These are phyloP conservation scores for Coemansia sp. DNA, from an alignment of 192 early-diverging fungal species.

Conservation along the genomic window DNA sequence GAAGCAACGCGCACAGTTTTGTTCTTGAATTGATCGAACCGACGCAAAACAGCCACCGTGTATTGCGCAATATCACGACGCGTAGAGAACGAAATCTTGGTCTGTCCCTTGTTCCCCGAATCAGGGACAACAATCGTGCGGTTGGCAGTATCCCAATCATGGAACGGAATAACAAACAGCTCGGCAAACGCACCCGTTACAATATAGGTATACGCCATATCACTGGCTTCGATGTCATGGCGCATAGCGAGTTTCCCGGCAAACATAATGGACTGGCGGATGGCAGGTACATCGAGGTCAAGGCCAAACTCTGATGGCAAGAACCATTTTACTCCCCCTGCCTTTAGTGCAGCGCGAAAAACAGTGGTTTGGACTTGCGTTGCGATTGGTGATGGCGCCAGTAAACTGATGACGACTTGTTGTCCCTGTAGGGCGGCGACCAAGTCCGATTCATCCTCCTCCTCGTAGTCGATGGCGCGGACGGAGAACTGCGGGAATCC, in stretches of 20 bases:
- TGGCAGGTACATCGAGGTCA: neutral
- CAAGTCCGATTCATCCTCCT: neutral
- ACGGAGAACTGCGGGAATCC: neutral
- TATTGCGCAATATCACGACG: slow-evolving; percentile 1
- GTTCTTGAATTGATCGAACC: neutral
- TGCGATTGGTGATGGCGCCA: neutral
- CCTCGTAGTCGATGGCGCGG: neutral
- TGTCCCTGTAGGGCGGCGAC: neutral
- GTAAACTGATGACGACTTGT: neutral
- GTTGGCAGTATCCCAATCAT: neutral
- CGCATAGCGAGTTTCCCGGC: neutral
- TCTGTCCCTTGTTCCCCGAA: neutral
- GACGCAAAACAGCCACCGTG: neutral
- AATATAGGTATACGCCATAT: neutral
- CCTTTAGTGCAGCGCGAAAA: neutral
- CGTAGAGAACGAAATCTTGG: neutral
- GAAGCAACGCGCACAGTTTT: neutral
- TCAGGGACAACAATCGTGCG: neutral
- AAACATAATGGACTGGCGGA: neutral
- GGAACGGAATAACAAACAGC: neutral
- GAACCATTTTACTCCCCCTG: neutral
- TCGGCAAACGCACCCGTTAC: slow-evolving; percentile 5
- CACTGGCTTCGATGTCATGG: neutral
- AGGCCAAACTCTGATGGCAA: slow-evolving; percentile 6
- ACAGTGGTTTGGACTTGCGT: neutral